Conservation (phyloP, 2,329 filamentous ascomycete genomes). For the Talaromyces sp. region DNA sequence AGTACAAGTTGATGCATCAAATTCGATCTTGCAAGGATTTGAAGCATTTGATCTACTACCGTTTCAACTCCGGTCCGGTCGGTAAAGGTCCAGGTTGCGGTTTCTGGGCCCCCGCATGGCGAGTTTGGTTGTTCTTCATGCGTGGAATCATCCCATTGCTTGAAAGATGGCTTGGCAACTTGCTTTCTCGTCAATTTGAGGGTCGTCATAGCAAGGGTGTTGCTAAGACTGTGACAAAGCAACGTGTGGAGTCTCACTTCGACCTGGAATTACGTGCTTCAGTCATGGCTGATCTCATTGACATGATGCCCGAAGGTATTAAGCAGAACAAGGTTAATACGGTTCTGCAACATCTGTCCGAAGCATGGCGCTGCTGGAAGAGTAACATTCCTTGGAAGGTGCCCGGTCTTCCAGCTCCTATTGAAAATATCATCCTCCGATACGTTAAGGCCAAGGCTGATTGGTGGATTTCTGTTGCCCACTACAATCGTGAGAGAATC, state of each 20-base stretch:
- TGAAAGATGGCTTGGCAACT: constrained; percentile 94
- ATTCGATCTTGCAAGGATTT: constrained; percentile 98
- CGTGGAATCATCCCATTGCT: constrained; percentile 94
- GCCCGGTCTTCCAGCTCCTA: constrained; percentile 88
- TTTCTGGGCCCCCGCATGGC: constrained; percentile 98
- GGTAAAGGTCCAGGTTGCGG: constrained; percentile 97
- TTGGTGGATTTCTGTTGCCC: constrained; percentile 99
- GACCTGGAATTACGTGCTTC: constrained; percentile 95
- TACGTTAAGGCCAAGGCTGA: constrained; percentile 99
- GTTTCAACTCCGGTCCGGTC: constrained; percentile 94
- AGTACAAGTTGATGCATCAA: constrained; percentile 99
- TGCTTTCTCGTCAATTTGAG: constrained; percentile 95
- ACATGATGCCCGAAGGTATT: constrained; percentile 99
- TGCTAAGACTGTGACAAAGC: constrained; percentile 97
- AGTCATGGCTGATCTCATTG: constrained; percentile 98
- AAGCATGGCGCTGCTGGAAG: constrained; percentile 99
- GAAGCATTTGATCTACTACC: constrained; percentile 98
- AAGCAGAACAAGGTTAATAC: constrained; percentile 99
- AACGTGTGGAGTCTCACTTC: constrained; percentile 97
- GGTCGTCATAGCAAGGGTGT: constrained; percentile 98
- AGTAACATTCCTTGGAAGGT: constrained; percentile 99
- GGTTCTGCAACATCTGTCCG: constrained; percentile 91
- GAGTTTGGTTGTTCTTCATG: constrained; percentile 99
- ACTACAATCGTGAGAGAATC: constrained; percentile 98
- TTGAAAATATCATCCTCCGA: constrained; percentile 96